Conservation (phyloP, 140 eudicot species). For the Stevia rebaudiana region DNA sequence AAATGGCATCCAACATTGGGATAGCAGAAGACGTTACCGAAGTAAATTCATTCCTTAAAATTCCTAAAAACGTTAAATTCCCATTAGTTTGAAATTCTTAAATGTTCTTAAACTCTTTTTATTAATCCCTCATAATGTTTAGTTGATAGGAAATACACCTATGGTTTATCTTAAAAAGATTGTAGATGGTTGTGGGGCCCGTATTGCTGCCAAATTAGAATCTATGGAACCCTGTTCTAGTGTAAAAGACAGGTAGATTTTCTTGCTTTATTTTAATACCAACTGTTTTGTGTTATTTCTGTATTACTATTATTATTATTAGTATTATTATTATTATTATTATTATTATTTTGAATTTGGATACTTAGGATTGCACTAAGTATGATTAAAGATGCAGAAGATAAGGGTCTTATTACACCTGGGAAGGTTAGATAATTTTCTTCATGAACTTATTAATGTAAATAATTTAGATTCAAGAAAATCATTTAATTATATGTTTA, state of each 20-base stretch:
- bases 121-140: neutral
- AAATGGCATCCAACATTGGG: conserved; percentile 39
- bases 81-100: neutral
- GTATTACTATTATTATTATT: neutral
- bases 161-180: conserved; percentile 66
- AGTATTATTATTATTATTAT: no score
- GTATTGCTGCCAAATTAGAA: conserved; percentile 66
- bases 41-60: conserved; percentile 30
- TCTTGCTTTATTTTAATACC: neutral
- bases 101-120: neutral
- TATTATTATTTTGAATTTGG: neutral
- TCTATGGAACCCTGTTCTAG: conserved; percentile 77
- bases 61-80: neutral
- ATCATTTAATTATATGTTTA: neutral
- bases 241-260: conserved; percentile 60
- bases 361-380: conserved; percentile 50
- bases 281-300: neutral
- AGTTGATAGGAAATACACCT: conserved; percentile 77
- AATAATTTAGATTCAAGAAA: neutral
- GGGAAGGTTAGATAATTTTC: conserved; percentile 50
- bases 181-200: conserved; percentile 65
- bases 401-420: conserved; percentile 61
- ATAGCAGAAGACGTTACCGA: conserved; percentile 58
- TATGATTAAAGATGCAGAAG: conserved; percentile 81
- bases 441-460: neutral